Conservation (phyloP, 495 filamentous ascomycete genomes). For the Hyaloscypha variabilis region DNA sequence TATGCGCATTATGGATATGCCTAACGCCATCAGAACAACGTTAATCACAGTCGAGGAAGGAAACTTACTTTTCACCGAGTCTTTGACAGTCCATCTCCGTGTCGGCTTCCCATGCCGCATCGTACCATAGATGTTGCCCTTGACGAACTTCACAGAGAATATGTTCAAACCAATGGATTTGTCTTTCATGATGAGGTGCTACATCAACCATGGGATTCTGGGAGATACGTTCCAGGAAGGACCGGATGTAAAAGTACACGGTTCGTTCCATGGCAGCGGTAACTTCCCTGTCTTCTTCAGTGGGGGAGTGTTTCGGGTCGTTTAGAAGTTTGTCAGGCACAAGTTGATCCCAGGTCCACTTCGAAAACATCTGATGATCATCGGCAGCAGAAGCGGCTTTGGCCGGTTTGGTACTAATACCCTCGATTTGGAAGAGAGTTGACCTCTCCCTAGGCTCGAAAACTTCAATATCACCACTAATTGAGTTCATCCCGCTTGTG, state of each 20-base stretch:
- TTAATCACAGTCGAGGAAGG: not conserved
- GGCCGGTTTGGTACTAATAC: not conserved
- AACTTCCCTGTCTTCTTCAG: not conserved
- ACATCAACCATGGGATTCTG: not conserved
- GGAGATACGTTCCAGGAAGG: not conserved
- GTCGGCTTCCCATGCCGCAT: not conserved
- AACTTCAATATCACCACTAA: too few relatives aligned
- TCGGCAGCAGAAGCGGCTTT: not conserved
- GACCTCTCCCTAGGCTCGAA: not conserved
- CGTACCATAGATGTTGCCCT: not conserved
- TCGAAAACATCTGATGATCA: not conserved
- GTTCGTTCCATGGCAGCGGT: not conserved
- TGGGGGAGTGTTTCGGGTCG: not conserved
- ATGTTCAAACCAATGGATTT: not conserved
- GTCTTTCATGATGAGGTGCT: not conserved
- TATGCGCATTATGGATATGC: not conserved
- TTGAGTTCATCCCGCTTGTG: too few relatives aligned
- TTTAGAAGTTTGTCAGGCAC: not conserved
- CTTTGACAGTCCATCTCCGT: not conserved
- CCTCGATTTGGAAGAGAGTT: not conserved
- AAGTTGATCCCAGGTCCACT: not conserved
- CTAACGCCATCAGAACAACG: not conserved
- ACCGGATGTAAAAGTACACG: constrained; percentile 1
- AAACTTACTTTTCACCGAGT: not conserved
- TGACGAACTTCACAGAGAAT: not conserved